phyloP scores from a whole-genome alignment of 2,329 filamentous ascomycete species.

The Fusarium devonianum region DNA sequence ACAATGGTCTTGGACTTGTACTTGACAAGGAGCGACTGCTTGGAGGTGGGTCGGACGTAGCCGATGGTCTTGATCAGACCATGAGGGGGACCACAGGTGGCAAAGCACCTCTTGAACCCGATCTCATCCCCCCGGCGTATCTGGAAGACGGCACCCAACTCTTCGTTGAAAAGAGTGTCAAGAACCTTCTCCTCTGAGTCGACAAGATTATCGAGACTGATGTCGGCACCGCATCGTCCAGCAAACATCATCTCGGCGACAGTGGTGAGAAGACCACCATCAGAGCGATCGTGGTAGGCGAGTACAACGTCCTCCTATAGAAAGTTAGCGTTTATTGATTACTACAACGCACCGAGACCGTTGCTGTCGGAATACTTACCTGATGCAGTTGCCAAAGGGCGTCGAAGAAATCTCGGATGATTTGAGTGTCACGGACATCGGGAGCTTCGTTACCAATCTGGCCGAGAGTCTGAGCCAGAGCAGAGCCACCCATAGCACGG shows the following conservation, averaged over 20 bases:
- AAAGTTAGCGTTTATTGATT: neutral
- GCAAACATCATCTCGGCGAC: constrained; percentile 98
- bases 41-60: constrained; percentile 70
- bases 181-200: constrained; percentile 71
- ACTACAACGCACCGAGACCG: too few relatives aligned
- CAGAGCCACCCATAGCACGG: constrained; percentile 87
- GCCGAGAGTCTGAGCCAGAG: constrained; percentile 86
- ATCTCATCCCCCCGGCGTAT: constrained; percentile 84
- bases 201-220: constrained; percentile 79
- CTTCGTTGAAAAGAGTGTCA: constrained; percentile 90
- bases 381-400: constrained; percentile 72
- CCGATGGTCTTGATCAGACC: constrained; percentile 87
- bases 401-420: constrained; percentile 91
- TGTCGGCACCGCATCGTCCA: constrained; percentile 84
- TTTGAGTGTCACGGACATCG: constrained; percentile 81
- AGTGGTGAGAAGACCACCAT: constrained; percentile 90
- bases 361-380: too few relatives aligned
- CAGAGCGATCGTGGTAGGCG: constrained; percentile 93
- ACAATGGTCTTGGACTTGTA: constrained; percentile 74
- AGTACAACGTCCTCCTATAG: constrained; percentile 69
- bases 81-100: constrained; percentile 83
- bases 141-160: constrained; percentile 95
- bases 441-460: constrained; percentile 85
- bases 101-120: constrained; percentile 88
- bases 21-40: constrained; percentile 80